Evolutionary conservation across 768 basidiomycete genomes (phyloP).

Genomic region (Mycena polygramma): DNA sequence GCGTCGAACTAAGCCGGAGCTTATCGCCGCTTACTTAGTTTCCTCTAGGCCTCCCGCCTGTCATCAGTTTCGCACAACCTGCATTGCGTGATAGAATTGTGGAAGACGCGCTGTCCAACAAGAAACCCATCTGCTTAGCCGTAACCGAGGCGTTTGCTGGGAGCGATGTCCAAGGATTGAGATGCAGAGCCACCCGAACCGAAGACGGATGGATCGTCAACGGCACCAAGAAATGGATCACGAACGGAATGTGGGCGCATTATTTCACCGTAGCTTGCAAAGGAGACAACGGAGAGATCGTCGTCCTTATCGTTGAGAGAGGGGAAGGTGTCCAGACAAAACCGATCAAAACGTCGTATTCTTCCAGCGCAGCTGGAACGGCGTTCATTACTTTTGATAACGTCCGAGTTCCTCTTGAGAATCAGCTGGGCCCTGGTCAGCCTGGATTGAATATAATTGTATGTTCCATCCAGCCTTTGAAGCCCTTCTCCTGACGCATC

Average conservation of each 20-base stretch:
- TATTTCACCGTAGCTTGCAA: constrained; percentile 31
- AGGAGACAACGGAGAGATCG: constrained; percentile 71
- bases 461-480: neutral
- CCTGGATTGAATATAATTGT: constrained; percentile 52
- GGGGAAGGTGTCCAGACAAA: constrained; percentile 87
- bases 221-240: constrained; percentile 53
- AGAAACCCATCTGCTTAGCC: constrained; percentile 87
- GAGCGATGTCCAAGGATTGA: constrained; percentile 82
- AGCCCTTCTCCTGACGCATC: neutral
- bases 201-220: constrained; percentile 90
- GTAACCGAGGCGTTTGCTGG: constrained; percentile 93
- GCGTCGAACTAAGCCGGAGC: neutral
- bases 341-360: constrained; percentile 87
- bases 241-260: constrained; percentile 20
- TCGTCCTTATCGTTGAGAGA: constrained; percentile 89
- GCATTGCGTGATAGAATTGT: constrained; percentile 68
- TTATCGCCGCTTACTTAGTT: neutral
- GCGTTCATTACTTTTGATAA: constrained; percentile 83
- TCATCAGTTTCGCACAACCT: constrained; percentile 83
- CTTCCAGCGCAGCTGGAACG: constrained; percentile 81
- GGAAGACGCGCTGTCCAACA: constrained; percentile 75
- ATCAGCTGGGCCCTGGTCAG: constrained; percentile 85
- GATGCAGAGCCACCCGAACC: constrained; percentile 80
- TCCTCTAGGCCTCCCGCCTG: constrained; percentile 76
- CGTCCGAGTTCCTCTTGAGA: constrained; percentile 86